Conservation (phyloP, 169 alveolate genomes). For the Plasmodium knowlesi region DNA sequence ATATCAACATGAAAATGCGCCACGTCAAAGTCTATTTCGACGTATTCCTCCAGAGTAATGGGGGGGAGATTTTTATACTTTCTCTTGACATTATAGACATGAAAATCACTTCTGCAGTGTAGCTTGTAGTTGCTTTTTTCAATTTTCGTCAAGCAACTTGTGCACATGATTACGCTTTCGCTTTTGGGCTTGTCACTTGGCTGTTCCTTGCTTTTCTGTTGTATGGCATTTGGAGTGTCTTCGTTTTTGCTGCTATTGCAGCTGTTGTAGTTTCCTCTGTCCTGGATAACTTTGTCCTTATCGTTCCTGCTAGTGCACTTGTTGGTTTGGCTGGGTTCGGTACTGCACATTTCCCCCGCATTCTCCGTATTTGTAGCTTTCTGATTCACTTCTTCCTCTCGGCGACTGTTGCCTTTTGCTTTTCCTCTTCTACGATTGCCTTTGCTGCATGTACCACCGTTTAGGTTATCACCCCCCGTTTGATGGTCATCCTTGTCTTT, state of each 20-base stretch:
- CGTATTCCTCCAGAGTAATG: constrained; percentile 83
- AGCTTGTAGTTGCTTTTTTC: constrained; percentile 72
- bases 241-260: neutral
- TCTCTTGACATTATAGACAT: constrained; percentile 86
- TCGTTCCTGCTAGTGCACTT: neutral
- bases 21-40: constrained; percentile 74
- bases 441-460: neutral
- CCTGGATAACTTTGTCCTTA: neutral
- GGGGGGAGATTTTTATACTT: constrained; percentile 85
- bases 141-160: constrained; percentile 81
- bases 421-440: neutral
- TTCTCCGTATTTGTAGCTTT: neutral
- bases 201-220: neutral
- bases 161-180: constrained; percentile 77
- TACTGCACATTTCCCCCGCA: neutral
- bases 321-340: neutral
- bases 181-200: constrained; percentile 9
- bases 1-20: constrained; percentile 75
- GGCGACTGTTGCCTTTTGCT: neutral
- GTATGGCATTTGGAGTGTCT: neutral
- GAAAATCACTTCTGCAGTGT: constrained; percentile 89
- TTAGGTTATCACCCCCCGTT: neutral
- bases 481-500: neutral
- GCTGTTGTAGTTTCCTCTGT: neutral
- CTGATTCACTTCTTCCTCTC: neutral